Percentiles rank a stretch among this genome's conserved stretches.
phyloP scores from a whole-genome alignment of 495 filamentous ascomycete genomes.

The Xylaria castorea region DNA sequence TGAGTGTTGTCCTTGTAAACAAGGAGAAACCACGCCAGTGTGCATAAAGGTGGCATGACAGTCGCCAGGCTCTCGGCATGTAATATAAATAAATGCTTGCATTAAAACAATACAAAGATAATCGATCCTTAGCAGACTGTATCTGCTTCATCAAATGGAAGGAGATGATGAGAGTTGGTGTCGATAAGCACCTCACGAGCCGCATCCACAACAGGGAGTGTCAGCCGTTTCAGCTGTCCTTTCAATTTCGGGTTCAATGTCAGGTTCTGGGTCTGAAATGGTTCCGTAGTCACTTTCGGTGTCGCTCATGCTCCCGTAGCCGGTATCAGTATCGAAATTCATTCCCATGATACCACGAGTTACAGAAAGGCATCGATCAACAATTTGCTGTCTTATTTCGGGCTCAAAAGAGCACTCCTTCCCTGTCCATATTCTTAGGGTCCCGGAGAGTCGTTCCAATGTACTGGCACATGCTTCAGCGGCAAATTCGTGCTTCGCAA shows the following conservation, averaged over 20 bases:
- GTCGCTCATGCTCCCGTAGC: constrained; percentile 55
- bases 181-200: not conserved
- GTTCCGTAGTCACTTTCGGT: constrained; percentile 23
- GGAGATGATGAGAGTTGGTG: not conserved
- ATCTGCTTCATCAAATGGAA: not conserved
- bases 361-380: constrained; percentile 56
- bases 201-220: constrained; percentile 22
- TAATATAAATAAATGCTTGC: constrained; percentile 5
- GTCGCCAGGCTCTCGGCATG: constrained; percentile 2
- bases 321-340: constrained; percentile 60
- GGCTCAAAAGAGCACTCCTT: constrained; percentile 52
- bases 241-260: not conserved
- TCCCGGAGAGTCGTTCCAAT: constrained; percentile 61
- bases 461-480: constrained; percentile 51
- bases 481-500: constrained; percentile 60
- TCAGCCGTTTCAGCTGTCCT: not conserved
- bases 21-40: constrained; percentile 1
- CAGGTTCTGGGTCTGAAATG: constrained; percentile 17
- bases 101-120: constrained; percentile 13
- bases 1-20: constrained; percentile 1
- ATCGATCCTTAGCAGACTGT: constrained; percentile 9
- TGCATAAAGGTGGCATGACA: not conserved
- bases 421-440: constrained; percentile 60
- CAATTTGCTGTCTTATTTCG: constrained; percentile 54
- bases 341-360: constrained; percentile 59